Evolutionary conservation across 805 yeast species (phyloP), one percentile per base, ranked within the genome.

Genomic region (Metschnikowia hibisci): DNA sequence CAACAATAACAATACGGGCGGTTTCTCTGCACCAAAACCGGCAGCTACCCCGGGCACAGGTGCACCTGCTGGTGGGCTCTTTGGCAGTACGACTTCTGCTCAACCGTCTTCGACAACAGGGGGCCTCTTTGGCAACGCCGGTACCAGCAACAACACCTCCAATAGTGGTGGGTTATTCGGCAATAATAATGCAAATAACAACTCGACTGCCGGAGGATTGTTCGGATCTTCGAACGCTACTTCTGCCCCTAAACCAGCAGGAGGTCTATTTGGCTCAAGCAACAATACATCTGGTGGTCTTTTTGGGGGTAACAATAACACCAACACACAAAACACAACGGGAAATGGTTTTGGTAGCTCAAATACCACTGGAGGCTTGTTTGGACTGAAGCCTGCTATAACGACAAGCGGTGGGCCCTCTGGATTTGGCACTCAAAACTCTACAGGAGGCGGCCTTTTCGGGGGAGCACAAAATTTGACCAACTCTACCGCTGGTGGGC

Each of bases 161-260:
- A 20, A 20, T 20, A 20, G 23, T 20, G 23, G 23, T 20, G 23
- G 23, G 3, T 20, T 20, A 20, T 51, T 30, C 48, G 51, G 33
- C 18, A 51, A 50, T 34, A 52, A 37, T 37, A 46, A 40, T 39
- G 39, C 51, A n/a, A n/a, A n/a, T 11, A 53, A 57, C 39, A 64
- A 66, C 5, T 45, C n/a, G n/a, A n/a, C 63, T 13, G 58, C 54
- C 7, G 76, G 77, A 29, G 61, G 64, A 13, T 42, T 60, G 39
- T 61, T 60, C 52, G 67, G 66, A 6, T 34, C 41, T 15, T 7
- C 34, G 10, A 36, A 29, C 11, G 25, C 14, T 4, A 35, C 15
- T 5, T n/a, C 39, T n/a, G 13, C 25, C 10, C 20, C 34, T 14
- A 30, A 30, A 18, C 40, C 40, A 10, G 27, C 34, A 20, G 33